Evolutionary conservation across 202 grass and related monocot genomes (phyloP).

Genomic region (Panicum virgatum): DNA sequence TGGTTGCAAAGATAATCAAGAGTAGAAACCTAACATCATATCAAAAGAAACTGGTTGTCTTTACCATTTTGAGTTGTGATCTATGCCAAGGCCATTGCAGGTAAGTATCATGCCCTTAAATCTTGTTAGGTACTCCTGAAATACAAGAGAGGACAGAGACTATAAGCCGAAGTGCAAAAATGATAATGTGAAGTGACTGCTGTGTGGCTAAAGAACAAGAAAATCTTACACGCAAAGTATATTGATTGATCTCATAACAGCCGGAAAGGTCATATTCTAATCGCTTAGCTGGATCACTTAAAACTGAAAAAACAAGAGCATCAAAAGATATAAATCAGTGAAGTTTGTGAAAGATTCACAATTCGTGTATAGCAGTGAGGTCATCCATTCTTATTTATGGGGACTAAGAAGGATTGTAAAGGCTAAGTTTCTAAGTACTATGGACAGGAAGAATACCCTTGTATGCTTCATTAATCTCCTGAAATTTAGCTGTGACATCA

Average conservation of each 20-base stretch:
- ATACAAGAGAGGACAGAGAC: conserved; percentile 17
- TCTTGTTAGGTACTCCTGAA: conserved; percentile 84
- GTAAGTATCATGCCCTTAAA: conserved; percentile 90
- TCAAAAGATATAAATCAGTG: background rate
- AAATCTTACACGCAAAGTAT: conserved; percentile 59
- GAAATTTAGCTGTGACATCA: conserved; percentile 76
- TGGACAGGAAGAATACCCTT: conserved; percentile 40
- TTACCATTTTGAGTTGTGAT: conserved; percentile 55
- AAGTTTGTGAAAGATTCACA: background rate
- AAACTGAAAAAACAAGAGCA: conserved; percentile 40
- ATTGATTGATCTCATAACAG: conserved; percentile 64
- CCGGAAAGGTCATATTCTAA: conserved; percentile 70
- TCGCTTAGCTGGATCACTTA: conserved; percentile 68
- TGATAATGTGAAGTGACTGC: background rate
- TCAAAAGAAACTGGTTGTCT: background rate
- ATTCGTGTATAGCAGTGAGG: too few relatives aligned
- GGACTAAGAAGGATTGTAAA: conserved; percentile 10
- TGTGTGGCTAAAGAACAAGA: background rate
- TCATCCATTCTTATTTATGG: too few relatives aligned
- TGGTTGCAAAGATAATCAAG: background rate
- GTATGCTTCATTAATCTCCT: conserved; percentile 83
- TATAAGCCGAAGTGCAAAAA: background rate
- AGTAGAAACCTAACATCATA: background rate
- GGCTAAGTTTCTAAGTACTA: background rate
- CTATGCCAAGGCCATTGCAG: conserved; percentile 82